A percentile compares a stretch with the other conserved stretches of the same genome.
These are phyloP conservation scores for Fusarium anthophilum DNA, from an alignment of 2,329 filamentous ascomycete genomes.

Conservation along the genomic window DNA sequence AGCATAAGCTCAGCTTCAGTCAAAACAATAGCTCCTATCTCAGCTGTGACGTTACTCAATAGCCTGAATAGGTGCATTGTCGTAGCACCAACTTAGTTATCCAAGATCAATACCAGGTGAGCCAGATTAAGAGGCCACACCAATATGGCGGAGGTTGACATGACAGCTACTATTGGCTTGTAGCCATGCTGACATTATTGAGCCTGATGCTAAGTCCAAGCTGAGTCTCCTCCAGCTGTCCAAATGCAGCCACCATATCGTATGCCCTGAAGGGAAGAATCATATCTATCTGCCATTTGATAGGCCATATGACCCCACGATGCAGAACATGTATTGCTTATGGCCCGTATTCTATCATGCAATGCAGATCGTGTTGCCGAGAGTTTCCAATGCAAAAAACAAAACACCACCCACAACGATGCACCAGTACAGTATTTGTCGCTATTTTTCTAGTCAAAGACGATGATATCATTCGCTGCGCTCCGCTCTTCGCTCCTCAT, in stretches of 20 bases:
- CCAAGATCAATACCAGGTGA: not conserved
- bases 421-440: not conserved
- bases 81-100: not conserved
- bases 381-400: conserved; percentile 9
- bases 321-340: not conserved
- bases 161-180: not conserved
- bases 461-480: not conserved
- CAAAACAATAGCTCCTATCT: not conserved
- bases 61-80: not conserved
- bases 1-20: not conserved
- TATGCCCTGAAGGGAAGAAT: not conserved
- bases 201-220: not conserved
- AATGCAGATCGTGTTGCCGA: not conserved
- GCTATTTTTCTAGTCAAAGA: not conserved
- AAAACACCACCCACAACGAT: not conserved
- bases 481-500: conserved; percentile 43
- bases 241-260: not conserved
- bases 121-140: not conserved
- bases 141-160: not conserved
- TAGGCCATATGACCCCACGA: not conserved
- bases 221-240: not conserved
- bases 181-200: not conserved
- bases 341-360: not conserved
- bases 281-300: not conserved
- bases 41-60: not conserved